Conservation (phyloP, 768 basidiomycete genomes). For the Daedaleopsis nitida region DNA sequence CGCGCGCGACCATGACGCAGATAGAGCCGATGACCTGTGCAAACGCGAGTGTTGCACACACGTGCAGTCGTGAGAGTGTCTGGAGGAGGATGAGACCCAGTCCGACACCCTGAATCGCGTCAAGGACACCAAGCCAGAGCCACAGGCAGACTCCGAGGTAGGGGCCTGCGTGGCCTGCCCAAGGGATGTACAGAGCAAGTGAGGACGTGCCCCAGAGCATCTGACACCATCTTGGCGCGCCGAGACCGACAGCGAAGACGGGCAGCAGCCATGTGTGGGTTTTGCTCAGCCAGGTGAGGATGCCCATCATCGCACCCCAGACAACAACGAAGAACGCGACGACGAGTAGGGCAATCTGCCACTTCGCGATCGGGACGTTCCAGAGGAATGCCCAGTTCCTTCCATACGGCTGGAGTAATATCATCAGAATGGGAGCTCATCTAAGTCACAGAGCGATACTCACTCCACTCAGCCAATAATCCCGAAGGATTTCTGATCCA, state of each 20-base stretch:
- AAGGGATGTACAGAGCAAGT: constrained; percentile 89
- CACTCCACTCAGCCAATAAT: constrained; percentile 89
- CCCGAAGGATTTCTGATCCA: constrained; percentile 87
- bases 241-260: constrained; percentile 93
- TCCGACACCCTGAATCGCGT: constrained; percentile 93
- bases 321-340: constrained; percentile 84
- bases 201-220: constrained; percentile 97
- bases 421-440: not conserved
- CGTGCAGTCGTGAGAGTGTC: constrained; percentile 91
- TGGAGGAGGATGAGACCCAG: constrained; percentile 85
- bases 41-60: constrained; percentile 90
- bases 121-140: constrained; percentile 95
- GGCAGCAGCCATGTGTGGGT: constrained; percentile 95
- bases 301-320: constrained; percentile 73
- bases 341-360: constrained; percentile 81
- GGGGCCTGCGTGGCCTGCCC: constrained; percentile 84
- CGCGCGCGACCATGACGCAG: constrained; percentile 92
- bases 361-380: constrained; percentile 79
- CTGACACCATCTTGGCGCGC: constrained; percentile 95
- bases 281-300: constrained; percentile 87
- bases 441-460: constrained; percentile 30
- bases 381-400: constrained; percentile 96
- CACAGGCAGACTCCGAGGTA: constrained; percentile 90
- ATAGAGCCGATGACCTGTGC: constrained; percentile 88
- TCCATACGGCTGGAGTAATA: constrained; percentile 70